These are phyloP conservation scores for Neonectria faginata DNA, from an alignment of 2,329 filamentous ascomycete species.

Conservation along the genomic window DNA sequence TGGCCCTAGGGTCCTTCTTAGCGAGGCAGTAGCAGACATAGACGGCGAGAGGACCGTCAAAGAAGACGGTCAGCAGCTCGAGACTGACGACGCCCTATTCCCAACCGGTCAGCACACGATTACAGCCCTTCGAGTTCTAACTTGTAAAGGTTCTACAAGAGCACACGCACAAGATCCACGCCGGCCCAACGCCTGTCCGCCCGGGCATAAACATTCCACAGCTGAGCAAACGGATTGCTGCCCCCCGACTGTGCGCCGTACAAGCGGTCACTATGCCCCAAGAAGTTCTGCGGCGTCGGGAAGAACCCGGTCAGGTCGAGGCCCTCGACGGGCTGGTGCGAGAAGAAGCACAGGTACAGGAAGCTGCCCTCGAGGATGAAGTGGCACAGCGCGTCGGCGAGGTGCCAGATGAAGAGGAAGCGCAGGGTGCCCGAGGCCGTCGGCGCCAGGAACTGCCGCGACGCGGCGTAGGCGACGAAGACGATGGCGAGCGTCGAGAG, in stretches of 20 bases:
- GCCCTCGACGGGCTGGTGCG: slow-evolving; percentile 52
- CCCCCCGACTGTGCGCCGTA: slow-evolving; percentile 70
- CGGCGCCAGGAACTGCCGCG: slow-evolving; percentile 60
- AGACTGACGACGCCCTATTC: slow-evolving; percentile 69
- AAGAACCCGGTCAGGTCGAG: slow-evolving; percentile 51
- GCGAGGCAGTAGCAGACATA: slow-evolving; percentile 71
- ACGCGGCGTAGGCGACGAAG: slow-evolving; percentile 61
- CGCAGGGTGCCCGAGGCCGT: slow-evolving; percentile 69
- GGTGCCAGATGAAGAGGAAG: slow-evolving; percentile 92
- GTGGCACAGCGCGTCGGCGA: slow-evolving; percentile 92
- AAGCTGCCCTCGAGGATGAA: slow-evolving; percentile 91
- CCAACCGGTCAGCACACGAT: not conserved
- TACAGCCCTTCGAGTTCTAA: too few relatives aligned
- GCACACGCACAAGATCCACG: slow-evolving; percentile 64
- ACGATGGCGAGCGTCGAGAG: slow-evolving; percentile 65
- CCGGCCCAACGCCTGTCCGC: slow-evolving; percentile 74
- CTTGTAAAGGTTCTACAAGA: not conserved
- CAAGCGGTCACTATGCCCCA: slow-evolving; percentile 59
- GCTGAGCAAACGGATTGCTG: slow-evolving; percentile 65
- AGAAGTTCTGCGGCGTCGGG: slow-evolving; percentile 64
- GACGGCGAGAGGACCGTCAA: slow-evolving; percentile 69
- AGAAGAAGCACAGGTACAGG: slow-evolving; percentile 94
- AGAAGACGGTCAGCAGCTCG: slow-evolving; percentile 73
- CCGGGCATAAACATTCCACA: slow-evolving; percentile 77
- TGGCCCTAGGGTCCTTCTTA: slow-evolving; percentile 64